Percentiles rank a stretch among this genome's conserved stretches.
These are phyloP conservation scores for Colletotrichum sp. DNA, from an alignment of 2,329 filamentous ascomycete species.

Conservation along the genomic window DNA sequence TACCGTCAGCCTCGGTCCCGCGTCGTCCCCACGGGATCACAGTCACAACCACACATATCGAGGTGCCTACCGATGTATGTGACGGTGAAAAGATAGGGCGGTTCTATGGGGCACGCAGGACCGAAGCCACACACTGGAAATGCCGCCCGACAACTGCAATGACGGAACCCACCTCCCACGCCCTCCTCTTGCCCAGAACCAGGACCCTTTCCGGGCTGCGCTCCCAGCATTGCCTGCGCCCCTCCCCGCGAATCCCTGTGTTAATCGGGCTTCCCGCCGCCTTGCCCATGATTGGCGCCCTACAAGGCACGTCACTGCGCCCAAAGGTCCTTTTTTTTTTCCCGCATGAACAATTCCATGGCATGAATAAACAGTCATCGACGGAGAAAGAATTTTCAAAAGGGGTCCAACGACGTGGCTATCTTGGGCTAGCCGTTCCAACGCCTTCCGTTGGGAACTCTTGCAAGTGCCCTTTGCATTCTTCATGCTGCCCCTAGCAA, in stretches of 20 bases:
- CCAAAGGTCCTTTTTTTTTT: neutral
- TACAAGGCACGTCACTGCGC: slow-evolving; percentile 8
- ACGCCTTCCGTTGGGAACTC: neutral
- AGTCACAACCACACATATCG: neutral
- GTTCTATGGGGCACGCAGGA: neutral
- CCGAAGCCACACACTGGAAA: neutral
- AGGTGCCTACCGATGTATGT: neutral
- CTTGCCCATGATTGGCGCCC: slow-evolving; percentile 4
- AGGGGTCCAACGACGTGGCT: neutral
- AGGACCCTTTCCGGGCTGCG: neutral
- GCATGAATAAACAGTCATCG: neutral
- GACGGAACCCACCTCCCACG: neutral
- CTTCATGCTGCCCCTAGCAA: neutral
- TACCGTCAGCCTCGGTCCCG: slow-evolving; percentile 1
- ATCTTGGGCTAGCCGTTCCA: neutral
- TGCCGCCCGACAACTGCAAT: neutral
- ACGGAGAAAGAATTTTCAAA: neutral
- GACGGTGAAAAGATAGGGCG: neutral
- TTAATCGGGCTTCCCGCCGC: slow-evolving; percentile 15
- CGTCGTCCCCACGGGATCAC: neutral
- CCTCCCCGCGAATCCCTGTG: slow-evolving; percentile 8
- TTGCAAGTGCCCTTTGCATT: neutral
- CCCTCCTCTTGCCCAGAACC: neutral
- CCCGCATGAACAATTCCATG: slow-evolving; percentile 15
- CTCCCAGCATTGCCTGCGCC: neutral